These are phyloP conservation scores for Climacium dendroides DNA, from an alignment of 225 moss, liverwort and hornwort species.

Conservation along the genomic window DNA sequence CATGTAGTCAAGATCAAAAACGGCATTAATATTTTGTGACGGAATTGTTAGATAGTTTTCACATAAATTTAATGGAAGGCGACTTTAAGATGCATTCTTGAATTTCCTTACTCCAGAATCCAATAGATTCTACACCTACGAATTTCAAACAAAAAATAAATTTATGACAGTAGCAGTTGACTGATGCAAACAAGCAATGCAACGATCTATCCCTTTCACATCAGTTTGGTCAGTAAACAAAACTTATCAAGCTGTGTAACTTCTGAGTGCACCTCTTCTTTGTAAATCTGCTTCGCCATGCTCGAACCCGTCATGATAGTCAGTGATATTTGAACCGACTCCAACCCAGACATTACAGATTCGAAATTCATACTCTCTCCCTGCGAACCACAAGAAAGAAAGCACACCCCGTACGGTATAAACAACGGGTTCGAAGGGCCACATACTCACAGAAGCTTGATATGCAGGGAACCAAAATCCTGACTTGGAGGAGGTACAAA, in stretches of 20 bases:
- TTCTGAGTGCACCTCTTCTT: constrained; percentile 59
- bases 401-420: background rate
- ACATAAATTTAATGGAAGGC: background rate
- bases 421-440: background rate
- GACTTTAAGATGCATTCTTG: background rate
- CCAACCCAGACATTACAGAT: constrained; percentile 67
- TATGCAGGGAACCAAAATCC: background rate
- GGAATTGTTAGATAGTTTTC: background rate
- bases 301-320: constrained; percentile 64
- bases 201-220: background rate
- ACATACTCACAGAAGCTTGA: background rate
- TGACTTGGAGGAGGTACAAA: background rate
- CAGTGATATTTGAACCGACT: constrained; percentile 78
- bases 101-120: background rate
- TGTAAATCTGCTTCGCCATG: constrained; percentile 94
- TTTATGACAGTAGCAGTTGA: background rate
- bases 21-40: background rate
- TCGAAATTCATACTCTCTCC: constrained; percentile 61
- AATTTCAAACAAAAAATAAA: background rate
- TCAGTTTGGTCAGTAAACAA: background rate
- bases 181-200: background rate
- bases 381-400: constrained; percentile 15
- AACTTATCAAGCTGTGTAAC: background rate
- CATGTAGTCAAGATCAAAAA: background rate
- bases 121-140: background rate